Evolutionary conservation across 129 eudicot genomes (phyloP).

Genomic region (Deinandra increscens): DNA sequence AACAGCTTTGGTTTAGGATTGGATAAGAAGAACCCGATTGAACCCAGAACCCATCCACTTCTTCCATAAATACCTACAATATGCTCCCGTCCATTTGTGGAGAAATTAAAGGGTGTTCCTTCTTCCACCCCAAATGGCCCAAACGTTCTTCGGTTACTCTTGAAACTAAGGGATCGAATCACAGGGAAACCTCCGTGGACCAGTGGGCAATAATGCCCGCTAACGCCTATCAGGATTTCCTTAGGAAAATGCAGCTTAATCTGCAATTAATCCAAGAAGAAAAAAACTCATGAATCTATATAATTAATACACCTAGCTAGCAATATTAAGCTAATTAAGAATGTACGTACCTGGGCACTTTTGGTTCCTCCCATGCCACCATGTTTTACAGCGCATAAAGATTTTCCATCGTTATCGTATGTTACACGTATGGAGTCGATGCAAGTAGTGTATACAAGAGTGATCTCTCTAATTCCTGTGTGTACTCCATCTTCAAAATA

Average conservation of each 20-base stretch:
- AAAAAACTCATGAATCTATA: neutral
- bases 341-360: slow-evolving; percentile 49
- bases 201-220: slow-evolving; percentile 58
- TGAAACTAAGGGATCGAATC: slow-evolving; percentile 56
- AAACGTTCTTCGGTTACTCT: slow-evolving; percentile 55
- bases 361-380: slow-evolving; percentile 67
- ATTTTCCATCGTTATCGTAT: slow-evolving; percentile 56
- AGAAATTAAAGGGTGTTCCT: slow-evolving; percentile 59
- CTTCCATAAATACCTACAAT: slow-evolving; percentile 75
- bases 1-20: slow-evolving; percentile 24
- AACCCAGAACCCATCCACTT: slow-evolving; percentile 74
- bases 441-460: slow-evolving; percentile 42
- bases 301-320: neutral
- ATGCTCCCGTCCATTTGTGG: slow-evolving; percentile 39
- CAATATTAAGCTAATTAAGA: no score
- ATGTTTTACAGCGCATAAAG: slow-evolving; percentile 43
- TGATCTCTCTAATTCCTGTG: slow-evolving; percentile 62
- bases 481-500: slow-evolving; percentile 55
- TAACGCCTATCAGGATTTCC: slow-evolving; percentile 50
- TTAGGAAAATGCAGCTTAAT: slow-evolving; percentile 71
- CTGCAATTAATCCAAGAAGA: slow-evolving; percentile 23
- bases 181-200: slow-evolving; percentile 62
- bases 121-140: slow-evolving; percentile 78
- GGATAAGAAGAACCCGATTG: slow-evolving; percentile 50
- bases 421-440: slow-evolving; percentile 59